Conservation (phyloP, 1,284 basidiomycete genomes). For the Heterobasidion parviporum region DNA sequence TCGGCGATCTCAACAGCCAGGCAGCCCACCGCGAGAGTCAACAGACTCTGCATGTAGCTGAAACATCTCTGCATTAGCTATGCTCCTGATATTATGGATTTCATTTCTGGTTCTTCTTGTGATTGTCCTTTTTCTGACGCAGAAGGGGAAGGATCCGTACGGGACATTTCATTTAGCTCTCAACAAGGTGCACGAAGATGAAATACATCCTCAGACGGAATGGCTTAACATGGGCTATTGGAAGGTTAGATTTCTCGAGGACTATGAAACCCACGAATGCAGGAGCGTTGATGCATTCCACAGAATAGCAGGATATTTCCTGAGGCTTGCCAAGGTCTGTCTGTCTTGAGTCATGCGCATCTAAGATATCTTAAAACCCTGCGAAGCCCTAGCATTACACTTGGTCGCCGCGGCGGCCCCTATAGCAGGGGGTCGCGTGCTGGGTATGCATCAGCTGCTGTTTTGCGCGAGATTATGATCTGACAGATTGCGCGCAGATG, state of each 20-base stretch:
- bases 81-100: neutral
- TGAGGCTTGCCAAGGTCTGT: constrained; percentile 49
- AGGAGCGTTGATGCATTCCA: neutral
- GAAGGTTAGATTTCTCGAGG: constrained; percentile 31
- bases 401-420: constrained; percentile 37
- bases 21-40: no score
- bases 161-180: constrained; percentile 44
- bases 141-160: constrained; percentile 36
- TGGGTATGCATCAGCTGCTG: constrained; percentile 33
- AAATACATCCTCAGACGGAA: constrained; percentile 39
- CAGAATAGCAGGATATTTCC: constrained; percentile 47
- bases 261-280: neutral
- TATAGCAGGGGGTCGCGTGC: constrained; percentile 31
- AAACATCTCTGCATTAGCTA: no score
- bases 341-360: neutral
- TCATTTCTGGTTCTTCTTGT: neutral
- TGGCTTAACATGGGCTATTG: constrained; percentile 68
- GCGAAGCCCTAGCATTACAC: constrained; percentile 45
- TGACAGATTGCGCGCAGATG: constrained; percentile 23
- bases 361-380: neutral
- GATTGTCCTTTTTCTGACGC: constrained; percentile 2
- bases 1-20: no score
- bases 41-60: no score
- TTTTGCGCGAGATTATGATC: no score
- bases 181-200: constrained; percentile 30